Conservation (phyloP, 331 rosid genomes). For the Cydonia oblonga region DNA sequence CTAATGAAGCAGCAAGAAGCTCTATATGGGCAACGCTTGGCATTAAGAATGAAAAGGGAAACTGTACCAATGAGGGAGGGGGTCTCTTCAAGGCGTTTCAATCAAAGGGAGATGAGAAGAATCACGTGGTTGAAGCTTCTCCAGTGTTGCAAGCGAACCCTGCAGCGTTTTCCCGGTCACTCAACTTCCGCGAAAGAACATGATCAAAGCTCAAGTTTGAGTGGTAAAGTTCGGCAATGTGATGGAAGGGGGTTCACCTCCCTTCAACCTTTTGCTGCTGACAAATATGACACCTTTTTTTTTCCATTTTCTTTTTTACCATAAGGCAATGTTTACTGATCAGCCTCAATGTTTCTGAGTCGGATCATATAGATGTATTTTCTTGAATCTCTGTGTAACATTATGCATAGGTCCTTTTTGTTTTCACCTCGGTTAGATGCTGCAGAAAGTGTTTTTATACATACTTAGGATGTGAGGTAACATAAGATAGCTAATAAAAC, state of each 20-base stretch:
- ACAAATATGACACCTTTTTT: constrained; percentile 10
- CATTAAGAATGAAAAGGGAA: constrained; percentile 42
- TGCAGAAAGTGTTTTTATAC: constrained; percentile 14
- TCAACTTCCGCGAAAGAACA: constrained; percentile 49
- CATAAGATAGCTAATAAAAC: constrained; percentile 20
- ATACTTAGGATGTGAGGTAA: not conserved
- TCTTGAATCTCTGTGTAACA: constrained; percentile 14
- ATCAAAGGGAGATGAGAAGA: constrained; percentile 31
- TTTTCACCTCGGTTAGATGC: constrained; percentile 26
- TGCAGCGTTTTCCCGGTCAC: constrained; percentile 59
- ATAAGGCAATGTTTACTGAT: not conserved
- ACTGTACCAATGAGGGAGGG: constrained; percentile 33
- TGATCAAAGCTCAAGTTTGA: constrained; percentile 9
- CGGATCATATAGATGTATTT: constrained; percentile 10
- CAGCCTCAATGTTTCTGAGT: constrained; percentile 6
- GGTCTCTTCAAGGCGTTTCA: constrained; percentile 41
- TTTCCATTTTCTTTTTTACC: not conserved
- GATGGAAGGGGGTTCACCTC: constrained; percentile 7
- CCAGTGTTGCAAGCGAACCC: constrained; percentile 57
- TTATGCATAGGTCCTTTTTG: constrained; percentile 29
- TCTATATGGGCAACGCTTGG: constrained; percentile 58
- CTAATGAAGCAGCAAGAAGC: constrained; percentile 54
- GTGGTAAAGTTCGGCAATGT: not conserved
- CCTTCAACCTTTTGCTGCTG: constrained; percentile 17
- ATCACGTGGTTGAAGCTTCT: constrained; percentile 27